phyloP scores from a whole-genome alignment of 495 filamentous ascomycete species.

The Tuber microsphaerosporum region DNA sequence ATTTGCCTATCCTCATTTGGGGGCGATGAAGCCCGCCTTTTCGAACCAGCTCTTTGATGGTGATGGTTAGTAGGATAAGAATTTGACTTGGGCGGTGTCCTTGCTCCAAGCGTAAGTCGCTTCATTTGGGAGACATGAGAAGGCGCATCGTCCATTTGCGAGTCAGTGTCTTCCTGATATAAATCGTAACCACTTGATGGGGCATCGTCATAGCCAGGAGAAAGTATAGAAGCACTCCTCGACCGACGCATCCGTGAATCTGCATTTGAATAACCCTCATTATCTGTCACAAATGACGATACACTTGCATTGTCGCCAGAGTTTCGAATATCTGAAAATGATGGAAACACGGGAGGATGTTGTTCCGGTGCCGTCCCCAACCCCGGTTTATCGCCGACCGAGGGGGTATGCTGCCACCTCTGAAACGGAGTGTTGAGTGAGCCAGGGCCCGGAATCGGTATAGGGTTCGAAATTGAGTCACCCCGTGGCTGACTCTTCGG shows the following conservation, averaged over 20 bases:
- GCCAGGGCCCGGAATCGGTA: conserved; percentile 35
- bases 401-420: conserved; percentile 32
- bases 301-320: conserved; percentile 37
- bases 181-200: conserved; percentile 27
- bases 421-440: conserved; percentile 31
- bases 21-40: conserved; percentile 39
- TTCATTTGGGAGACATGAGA: conserved; percentile 31
- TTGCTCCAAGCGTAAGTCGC: conserved; percentile 31
- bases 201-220: conserved; percentile 24
- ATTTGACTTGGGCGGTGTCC: conserved; percentile 37
- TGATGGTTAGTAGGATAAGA: conserved; percentile 31
- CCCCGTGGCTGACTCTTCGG: conserved; percentile 18
- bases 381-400: conserved; percentile 20
- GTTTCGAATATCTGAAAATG: conserved; percentile 35
- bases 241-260: conserved; percentile 33
- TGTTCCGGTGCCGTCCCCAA: conserved; percentile 23
- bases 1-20: conserved; percentile 34
- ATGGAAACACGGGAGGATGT: conserved; percentile 23
- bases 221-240: conserved; percentile 33
- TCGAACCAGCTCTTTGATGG: conserved; percentile 35
- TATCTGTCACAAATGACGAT: conserved; percentile 37
- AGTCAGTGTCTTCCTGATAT: conserved; percentile 36
- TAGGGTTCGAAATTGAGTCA: conserved; percentile 30
- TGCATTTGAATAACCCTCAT: conserved; percentile 25
- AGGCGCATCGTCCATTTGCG: conserved; percentile 37